Evolutionary conservation across 139 green algal genomes (phyloP).

Genomic region (Parachlorella kessleri): DNA sequence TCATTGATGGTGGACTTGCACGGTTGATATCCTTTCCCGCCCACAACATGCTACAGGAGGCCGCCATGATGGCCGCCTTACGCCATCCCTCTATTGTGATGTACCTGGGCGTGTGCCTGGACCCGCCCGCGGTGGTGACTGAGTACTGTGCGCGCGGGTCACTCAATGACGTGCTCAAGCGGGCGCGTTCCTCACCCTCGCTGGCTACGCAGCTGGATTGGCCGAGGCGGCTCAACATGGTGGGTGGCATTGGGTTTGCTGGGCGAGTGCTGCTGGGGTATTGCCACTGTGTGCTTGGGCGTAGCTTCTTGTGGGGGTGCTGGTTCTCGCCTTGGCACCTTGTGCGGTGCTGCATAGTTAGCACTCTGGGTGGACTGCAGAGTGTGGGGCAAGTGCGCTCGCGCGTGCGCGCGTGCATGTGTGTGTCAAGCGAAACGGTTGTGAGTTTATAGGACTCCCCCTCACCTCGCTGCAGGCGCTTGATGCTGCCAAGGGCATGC

Average conservation of each 20-base stretch:
- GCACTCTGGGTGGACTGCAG: too few species aligned
- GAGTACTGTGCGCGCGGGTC: slow-evolving; percentile 47
- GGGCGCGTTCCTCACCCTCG: slow-evolving; percentile 20
- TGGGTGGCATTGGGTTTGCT: slow-evolving; percentile 11
- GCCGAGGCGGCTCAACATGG: slow-evolving; percentile 54
- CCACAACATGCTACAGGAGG: slow-evolving; percentile 49
- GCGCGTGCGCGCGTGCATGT: too few species aligned
- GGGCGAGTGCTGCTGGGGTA: too few species aligned
- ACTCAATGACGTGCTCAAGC: slow-evolving; percentile 56
- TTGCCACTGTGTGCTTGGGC: too few species aligned
- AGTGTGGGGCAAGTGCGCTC: too few species aligned
- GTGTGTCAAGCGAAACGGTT: too few species aligned
- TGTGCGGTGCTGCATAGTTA: too few species aligned
- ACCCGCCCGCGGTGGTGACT: slow-evolving; percentile 34
- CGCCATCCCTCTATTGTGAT: slow-evolving; percentile 69
- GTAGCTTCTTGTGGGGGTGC: too few species aligned
- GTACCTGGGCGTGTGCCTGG: slow-evolving; percentile 45
- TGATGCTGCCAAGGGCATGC: slow-evolving; percentile 63
- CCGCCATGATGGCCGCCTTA: slow-evolving; percentile 35
- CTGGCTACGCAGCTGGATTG: slow-evolving; percentile 50
- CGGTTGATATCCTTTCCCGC: too few species aligned
- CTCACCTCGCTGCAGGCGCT: slow-evolving; percentile 36
- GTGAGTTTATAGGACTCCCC: too few species aligned
- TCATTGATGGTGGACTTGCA: too few species aligned
- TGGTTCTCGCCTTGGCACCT: too few species aligned